Conservation (phyloP, 352 stramenopile species). For the Globisporangium irregulare region DNA sequence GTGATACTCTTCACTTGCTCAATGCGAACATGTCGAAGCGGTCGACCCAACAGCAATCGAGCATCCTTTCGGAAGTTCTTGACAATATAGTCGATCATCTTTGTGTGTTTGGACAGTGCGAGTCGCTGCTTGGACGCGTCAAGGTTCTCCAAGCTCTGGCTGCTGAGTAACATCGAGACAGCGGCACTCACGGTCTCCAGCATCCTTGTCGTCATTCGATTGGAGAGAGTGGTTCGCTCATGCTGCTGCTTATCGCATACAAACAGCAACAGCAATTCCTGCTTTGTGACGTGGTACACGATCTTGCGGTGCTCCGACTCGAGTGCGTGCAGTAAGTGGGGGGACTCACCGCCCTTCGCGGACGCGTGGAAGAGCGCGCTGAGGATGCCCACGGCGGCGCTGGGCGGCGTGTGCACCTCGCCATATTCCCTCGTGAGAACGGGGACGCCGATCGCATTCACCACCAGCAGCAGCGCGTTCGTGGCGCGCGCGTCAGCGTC, state of each 20-base stretch:
- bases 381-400: constrained; percentile 40
- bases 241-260: constrained; percentile 18
- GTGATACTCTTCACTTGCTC: not conserved
- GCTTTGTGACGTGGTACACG: constrained; percentile 28
- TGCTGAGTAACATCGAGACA: constrained; percentile 24
- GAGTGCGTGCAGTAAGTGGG: constrained; percentile 24
- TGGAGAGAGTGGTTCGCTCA: not conserved
- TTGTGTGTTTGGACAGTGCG: constrained; percentile 27
- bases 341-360: constrained; percentile 8
- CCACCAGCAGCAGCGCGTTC: constrained; percentile 44
- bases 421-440: constrained; percentile 49
- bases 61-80: constrained; percentile 20
- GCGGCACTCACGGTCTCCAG: constrained; percentile 24
- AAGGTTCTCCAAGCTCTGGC: constrained; percentile 19
- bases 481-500: constrained; percentile 13
- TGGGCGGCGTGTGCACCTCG: constrained; percentile 38
- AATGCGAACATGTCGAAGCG: constrained; percentile 10
- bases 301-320: constrained; percentile 29
- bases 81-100: constrained; percentile 34
- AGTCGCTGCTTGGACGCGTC: constrained; percentile 36
- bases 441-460: constrained; percentile 46
- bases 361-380: constrained; percentile 52
- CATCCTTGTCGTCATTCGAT: constrained; percentile 21
- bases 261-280: constrained; percentile 35
- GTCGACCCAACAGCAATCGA: constrained; percentile 28